A percentile compares a stretch with the other conserved stretches of the same genome.
Conservation (phyloP, 192 early-diverging fungal species). For the Rhizoclosmatium sp. region DNA sequence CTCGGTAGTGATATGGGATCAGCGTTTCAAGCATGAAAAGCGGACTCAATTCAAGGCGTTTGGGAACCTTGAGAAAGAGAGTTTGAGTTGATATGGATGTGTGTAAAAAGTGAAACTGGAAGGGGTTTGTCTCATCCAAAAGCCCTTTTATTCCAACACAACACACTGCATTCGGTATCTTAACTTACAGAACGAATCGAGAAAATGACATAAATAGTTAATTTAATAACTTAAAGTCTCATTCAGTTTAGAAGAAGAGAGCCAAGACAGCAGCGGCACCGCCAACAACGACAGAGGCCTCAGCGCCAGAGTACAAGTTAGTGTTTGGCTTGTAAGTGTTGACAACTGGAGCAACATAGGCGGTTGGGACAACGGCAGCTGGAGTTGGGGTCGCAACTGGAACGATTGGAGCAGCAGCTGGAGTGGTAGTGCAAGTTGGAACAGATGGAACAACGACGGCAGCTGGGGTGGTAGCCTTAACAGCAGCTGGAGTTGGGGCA, state of each 20-base stretch:
- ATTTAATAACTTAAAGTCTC: too few relatives aligned
- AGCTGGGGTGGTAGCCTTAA: background rate
- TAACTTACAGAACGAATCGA: too few relatives aligned
- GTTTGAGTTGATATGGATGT: too few relatives aligned
- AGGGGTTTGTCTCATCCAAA: too few relatives aligned
- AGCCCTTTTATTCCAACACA: too few relatives aligned
- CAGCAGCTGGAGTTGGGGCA: background rate
- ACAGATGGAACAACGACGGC: background rate
- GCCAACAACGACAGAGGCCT: background rate
- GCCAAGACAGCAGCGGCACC: constrained; percentile 24
- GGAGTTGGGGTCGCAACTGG: constrained; percentile 6
- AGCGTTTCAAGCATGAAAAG: too few relatives aligned
- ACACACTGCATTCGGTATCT: too few relatives aligned
- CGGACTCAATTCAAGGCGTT: too few relatives aligned
- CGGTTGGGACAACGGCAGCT: background rate
- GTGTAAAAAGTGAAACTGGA: too few relatives aligned
- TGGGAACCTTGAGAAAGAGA: too few relatives aligned
- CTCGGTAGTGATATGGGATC: too few relatives aligned
- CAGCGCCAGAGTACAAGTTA: constrained; percentile 28
- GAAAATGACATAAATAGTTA: too few relatives aligned
- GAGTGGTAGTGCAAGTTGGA: background rate
- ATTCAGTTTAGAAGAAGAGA: background rate
- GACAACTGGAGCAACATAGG: background rate
- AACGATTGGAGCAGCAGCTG: background rate
- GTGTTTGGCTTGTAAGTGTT: constrained; percentile 7